Evolutionary conservation across 2,329 filamentous ascomycete genomes (phyloP).

Genomic region (Alternaria hordeiaustralica): DNA sequence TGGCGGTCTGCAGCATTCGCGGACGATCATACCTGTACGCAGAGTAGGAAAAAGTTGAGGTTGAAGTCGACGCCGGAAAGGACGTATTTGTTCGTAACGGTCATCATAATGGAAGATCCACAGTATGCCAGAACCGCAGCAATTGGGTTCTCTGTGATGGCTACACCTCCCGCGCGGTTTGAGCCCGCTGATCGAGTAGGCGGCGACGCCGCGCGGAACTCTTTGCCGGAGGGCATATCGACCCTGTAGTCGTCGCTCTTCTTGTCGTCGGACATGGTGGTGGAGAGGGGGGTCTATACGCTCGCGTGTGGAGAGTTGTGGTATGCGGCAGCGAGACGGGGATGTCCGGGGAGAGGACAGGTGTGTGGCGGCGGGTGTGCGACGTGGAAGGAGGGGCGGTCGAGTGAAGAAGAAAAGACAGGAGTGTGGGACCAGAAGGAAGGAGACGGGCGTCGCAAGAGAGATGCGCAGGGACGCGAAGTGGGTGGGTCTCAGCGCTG

Average conservation of each 20-base stretch:
- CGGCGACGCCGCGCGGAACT: conserved; percentile 51
- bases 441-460: conserved; percentile 27
- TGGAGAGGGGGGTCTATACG: conserved; percentile 10
- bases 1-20: not conserved
- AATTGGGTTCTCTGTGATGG: conserved; percentile 74
- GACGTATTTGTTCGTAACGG: conserved; percentile 99
- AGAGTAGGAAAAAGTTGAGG: conserved; percentile 93
- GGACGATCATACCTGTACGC: conserved; percentile 75
- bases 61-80: conserved; percentile 92
- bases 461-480: conserved; percentile 39
- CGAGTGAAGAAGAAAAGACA: conserved; percentile 25
- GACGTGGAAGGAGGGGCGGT: conserved; percentile 1
- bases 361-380: conserved; percentile 12
- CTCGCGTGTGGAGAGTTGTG: not conserved
- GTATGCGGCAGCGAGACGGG: conserved; percentile 24
- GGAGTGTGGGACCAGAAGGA: conserved; percentile 17
- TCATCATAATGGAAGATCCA: conserved; percentile 97
- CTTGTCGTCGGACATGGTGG: conserved; percentile 84
- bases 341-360: conserved; percentile 24
- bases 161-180: conserved; percentile 26
- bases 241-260: conserved; percentile 81
- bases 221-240: conserved; percentile 62
- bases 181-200: conserved; percentile 52
- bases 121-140: conserved; percentile 90
- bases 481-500: conserved; percentile 29